phyloP scores from a whole-genome alignment of 2,329 filamentous ascomycete species.

The Domatiomyces catenatus region DNA sequence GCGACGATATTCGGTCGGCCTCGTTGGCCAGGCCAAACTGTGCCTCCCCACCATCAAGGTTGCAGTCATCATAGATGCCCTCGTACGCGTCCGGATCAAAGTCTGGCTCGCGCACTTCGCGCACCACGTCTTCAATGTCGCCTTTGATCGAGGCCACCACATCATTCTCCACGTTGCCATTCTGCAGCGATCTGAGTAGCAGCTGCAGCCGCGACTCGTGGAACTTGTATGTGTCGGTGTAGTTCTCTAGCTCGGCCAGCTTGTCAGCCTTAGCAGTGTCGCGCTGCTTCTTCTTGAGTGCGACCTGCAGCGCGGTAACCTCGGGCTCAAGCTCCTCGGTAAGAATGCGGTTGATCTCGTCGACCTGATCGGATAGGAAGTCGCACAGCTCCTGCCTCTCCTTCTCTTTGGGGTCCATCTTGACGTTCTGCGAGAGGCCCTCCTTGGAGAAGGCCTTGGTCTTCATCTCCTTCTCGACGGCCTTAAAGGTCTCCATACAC shows the following conservation, averaged over 20 bases:
- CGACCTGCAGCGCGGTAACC: constrained; percentile 68
- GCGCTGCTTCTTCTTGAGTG: constrained; percentile 89
- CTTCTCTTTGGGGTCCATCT: constrained; percentile 93
- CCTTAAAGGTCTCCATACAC: constrained; percentile 96
- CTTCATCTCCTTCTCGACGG: constrained; percentile 99
- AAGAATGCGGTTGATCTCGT: constrained; percentile 73
- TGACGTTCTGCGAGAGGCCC: constrained; percentile 76
- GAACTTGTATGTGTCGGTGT: constrained; percentile 90
- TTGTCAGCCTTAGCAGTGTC: constrained; percentile 70
- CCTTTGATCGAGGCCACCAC: constrained; percentile 82
- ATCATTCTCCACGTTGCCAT: constrained; percentile 74
- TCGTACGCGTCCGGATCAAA: constrained; percentile 72
- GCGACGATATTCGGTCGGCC: constrained; percentile 78
- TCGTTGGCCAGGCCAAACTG: constrained; percentile 67
- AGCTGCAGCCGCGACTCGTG: constrained; percentile 87
- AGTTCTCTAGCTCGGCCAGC: constrained; percentile 67
- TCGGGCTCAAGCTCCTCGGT: constrained; percentile 75
- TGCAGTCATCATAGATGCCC: constrained; percentile 84
- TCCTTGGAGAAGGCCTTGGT: constrained; percentile 99
- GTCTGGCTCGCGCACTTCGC: constrained; percentile 74
- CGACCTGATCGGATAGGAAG: constrained; percentile 73
- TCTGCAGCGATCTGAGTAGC: constrained; percentile 76
- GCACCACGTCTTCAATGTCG: constrained; percentile 86
- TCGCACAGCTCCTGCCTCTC: constrained; percentile 80
- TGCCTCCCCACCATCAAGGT: constrained; percentile 83